These are phyloP conservation scores for Colletotrichum trifolii DNA, from an alignment of 2,329 filamentous ascomycete genomes.

Conservation along the genomic window DNA sequence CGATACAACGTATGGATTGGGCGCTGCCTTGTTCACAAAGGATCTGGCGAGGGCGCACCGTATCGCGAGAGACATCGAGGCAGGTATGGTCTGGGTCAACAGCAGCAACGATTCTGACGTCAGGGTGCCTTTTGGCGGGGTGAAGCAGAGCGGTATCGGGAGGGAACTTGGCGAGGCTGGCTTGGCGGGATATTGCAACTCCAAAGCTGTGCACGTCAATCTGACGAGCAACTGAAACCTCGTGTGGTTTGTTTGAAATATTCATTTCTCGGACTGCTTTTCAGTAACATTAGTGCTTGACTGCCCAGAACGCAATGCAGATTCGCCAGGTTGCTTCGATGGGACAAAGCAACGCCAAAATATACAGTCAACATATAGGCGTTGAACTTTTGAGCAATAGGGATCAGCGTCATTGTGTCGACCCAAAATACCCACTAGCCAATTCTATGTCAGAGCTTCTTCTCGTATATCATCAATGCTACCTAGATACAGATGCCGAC, in stretches of 20 bases:
- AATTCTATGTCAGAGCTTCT: no score
- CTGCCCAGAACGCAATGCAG: no score
- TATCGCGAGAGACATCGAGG: constrained; percentile 61
- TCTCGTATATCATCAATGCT: no score
- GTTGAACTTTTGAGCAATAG: no score
- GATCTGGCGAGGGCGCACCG: constrained; percentile 56
- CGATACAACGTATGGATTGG: constrained; percentile 65
- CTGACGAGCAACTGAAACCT: constrained; percentile 32
- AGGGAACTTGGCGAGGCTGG: constrained; percentile 46
- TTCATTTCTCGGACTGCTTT: not conserved
- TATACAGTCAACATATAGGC: no score
- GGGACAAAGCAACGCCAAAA: not conserved
- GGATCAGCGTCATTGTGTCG: no score
- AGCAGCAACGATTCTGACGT: constrained; percentile 47
- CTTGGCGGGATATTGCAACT: constrained; percentile 42
- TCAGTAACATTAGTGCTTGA: no score
- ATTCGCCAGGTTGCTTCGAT: no score
- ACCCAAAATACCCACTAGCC: no score
- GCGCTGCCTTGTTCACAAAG: constrained; percentile 66
- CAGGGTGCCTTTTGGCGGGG: constrained; percentile 46
- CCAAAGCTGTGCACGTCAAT: constrained; percentile 46
- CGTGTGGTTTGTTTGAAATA: not conserved
- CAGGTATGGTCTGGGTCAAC: constrained; percentile 60
- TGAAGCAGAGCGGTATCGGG: constrained; percentile 48
- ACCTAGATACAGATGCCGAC: no score